A percentile compares a stretch with the other conserved stretches of the same genome.
phyloP scores from a whole-genome alignment of 805 yeast species.

The Maudiozyma turicensis region DNA sequence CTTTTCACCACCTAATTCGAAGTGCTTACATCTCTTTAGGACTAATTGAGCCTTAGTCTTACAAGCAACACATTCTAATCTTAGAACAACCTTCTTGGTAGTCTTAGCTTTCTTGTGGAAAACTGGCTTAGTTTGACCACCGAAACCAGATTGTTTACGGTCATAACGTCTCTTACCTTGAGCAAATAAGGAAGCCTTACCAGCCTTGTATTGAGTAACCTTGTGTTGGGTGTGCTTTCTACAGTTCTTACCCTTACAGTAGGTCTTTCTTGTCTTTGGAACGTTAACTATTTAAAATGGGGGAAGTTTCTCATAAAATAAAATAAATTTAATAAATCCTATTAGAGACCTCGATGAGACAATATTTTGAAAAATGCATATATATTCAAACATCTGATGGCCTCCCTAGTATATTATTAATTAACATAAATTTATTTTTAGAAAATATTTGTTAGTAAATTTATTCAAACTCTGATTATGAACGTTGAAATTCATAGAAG shows the following conservation, averaged over 20 bases:
- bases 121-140: constrained; percentile 99
- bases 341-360: too few species aligned
- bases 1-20: constrained; percentile 99
- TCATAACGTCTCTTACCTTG: constrained; percentile 99
- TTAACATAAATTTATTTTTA: too few species aligned
- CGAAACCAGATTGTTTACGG: constrained; percentile 99
- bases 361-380: too few species aligned
- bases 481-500: too few species aligned
- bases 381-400: too few species aligned
- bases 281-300: constrained; percentile 66
- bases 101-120: constrained; percentile 99
- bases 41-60: constrained; percentile 97
- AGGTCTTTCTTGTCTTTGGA: constrained; percentile 99
- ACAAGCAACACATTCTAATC: constrained; percentile 97
- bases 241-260: constrained; percentile 99
- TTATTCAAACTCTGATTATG: too few species aligned
- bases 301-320: too few species aligned
- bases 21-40: constrained; percentile 99
- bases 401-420: too few species aligned
- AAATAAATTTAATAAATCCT: too few species aligned
- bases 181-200: constrained; percentile 98
- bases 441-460: too few species aligned
- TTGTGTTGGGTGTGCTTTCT: constrained; percentile 99
- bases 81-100: constrained; percentile 98
- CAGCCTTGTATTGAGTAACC: constrained; percentile 99